Evolutionary conservation across 1,284 basidiomycete species (phyloP).

Genomic region (Puccinia triticina): DNA sequence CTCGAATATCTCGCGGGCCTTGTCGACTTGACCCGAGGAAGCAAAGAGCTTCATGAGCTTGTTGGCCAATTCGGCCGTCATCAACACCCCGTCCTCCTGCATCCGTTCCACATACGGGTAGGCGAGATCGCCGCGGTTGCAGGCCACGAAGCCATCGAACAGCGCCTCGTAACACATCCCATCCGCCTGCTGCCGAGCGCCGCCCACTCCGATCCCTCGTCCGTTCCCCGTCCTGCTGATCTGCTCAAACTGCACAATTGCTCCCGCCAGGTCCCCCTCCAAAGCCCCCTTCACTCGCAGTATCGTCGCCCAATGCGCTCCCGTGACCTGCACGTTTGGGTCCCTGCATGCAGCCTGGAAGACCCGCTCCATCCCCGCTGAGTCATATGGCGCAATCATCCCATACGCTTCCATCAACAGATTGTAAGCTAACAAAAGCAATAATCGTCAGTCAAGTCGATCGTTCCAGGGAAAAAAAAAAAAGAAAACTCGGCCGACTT

Average conservation of each 20-base stretch:
- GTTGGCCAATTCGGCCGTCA: slow-evolving; percentile 96
- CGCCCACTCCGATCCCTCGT: slow-evolving; percentile 53
- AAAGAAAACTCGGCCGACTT: slow-evolving; percentile 68
- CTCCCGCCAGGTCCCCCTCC: slow-evolving; percentile 74
- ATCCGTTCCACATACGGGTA: slow-evolving; percentile 72
- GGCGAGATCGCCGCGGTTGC: slow-evolving; percentile 78
- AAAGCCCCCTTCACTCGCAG: slow-evolving; percentile 88
- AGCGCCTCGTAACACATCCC: slow-evolving; percentile 88
- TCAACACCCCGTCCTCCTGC: slow-evolving; percentile 70
- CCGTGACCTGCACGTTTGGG: slow-evolving; percentile 68
- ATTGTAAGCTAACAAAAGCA: slow-evolving; percentile 57
- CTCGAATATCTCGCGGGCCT: slow-evolving; percentile 79
- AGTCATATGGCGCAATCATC: slow-evolving; percentile 75
- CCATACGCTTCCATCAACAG: slow-evolving; percentile 86
- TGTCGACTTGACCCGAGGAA: slow-evolving; percentile 70
- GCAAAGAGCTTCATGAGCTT: slow-evolving; percentile 87
- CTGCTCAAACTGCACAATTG: slow-evolving; percentile 76
- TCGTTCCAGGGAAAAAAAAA: neutral
- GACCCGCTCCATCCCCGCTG: slow-evolving; percentile 73
- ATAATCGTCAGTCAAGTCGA: neutral
- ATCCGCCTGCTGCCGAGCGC: slow-evolving; percentile 66
- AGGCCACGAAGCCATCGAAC: slow-evolving; percentile 75
- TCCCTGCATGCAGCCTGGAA: slow-evolving; percentile 70
- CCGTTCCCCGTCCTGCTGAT: slow-evolving; percentile 63
- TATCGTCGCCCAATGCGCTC: slow-evolving; percentile 86